A percentile compares a stretch with the other conserved stretches of the same genome.
phyloP scores from a whole-genome alignment of 805 yeast genomes.

The Scheffersomyces ergatensis region DNA sequence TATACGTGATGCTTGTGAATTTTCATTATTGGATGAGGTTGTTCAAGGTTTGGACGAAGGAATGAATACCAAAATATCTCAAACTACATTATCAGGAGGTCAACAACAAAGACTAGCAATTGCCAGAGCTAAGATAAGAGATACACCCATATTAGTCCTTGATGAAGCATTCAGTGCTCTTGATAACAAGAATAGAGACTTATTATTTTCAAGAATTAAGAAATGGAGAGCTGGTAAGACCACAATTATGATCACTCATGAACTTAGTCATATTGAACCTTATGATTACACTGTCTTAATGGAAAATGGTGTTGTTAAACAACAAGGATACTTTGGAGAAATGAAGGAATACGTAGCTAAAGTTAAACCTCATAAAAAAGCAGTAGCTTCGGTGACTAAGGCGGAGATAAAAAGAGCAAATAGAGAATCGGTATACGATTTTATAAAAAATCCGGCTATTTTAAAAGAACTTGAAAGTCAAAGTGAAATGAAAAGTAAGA shows the following conservation, averaged over 20 bases:
- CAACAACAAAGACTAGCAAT: constrained; percentile 81
- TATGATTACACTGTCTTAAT: constrained; percentile 61
- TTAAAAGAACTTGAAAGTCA: constrained; percentile 14
- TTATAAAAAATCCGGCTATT: constrained; percentile 18
- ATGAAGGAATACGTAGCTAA: constrained; percentile 4
- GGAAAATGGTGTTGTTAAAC: constrained; percentile 52
- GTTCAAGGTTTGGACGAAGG: constrained; percentile 53
- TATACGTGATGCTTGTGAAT: constrained; percentile 43
- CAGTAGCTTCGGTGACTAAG: not conserved
- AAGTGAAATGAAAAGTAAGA: constrained; percentile 3
- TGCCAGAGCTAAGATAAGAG: constrained; percentile 75
- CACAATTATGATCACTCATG: constrained; percentile 82
- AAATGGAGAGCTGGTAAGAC: constrained; percentile 66
- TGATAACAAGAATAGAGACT: constrained; percentile 50
- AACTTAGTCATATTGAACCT: constrained; percentile 51
- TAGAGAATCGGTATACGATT: constrained; percentile 7
- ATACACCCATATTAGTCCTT: constrained; percentile 72
- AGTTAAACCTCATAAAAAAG: not conserved
- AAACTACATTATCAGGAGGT: constrained; percentile 73
- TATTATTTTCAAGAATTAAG: constrained; percentile 50
- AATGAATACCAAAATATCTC: constrained; percentile 49
- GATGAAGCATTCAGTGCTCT: constrained; percentile 89
- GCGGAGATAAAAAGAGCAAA: not conserved
- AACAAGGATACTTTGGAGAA: constrained; percentile 12
- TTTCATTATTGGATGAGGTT: constrained; percentile 52